A percentile compares a stretch with the other conserved stretches of the same genome.
Conservation (phyloP, 768 basidiomycete species). For the Lentinula edodes region DNA sequence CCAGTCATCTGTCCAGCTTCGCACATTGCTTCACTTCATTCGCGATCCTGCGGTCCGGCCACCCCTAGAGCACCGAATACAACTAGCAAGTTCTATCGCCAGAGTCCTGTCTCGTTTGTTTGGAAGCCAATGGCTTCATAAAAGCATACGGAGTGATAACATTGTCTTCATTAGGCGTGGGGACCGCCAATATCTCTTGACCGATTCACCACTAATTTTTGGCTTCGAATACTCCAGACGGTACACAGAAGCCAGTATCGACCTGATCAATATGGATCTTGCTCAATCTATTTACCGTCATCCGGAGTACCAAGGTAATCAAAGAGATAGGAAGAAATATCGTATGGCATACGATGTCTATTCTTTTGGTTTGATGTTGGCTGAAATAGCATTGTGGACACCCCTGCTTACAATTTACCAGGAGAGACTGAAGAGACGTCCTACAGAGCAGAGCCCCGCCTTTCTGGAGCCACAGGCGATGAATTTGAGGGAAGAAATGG, state of each 20-base stretch:
- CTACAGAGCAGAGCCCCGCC: not conserved
- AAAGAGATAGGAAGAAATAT: constrained; percentile 3
- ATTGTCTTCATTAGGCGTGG: constrained; percentile 2
- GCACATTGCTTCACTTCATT: not conserved
- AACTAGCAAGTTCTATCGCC: not conserved
- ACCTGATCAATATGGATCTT: not conserved
- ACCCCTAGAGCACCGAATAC: constrained; percentile 5
- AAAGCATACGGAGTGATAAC: constrained; percentile 7
- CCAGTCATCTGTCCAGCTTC: not conserved
- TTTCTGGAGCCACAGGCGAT: not conserved
- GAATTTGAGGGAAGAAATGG: not conserved
- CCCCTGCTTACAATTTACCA: constrained; percentile 1
- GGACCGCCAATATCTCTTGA: not conserved
- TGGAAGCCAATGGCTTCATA: constrained; percentile 9
- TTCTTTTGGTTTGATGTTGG: constrained; percentile 9
- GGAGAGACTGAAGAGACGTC: not conserved
- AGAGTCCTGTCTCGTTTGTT: constrained; percentile 6
- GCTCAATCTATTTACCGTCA: constrained; percentile 7
- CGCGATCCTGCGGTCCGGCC: not conserved
- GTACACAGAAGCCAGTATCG: constrained; percentile 9
- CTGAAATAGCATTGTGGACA: constrained; percentile 9
- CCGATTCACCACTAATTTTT: not conserved
- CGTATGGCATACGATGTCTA: constrained; percentile 11
- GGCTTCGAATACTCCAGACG: constrained; percentile 11
- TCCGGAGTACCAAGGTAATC: constrained; percentile 6